A percentile compares a stretch with the other conserved stretches of the same genome.
phyloP scores from a whole-genome alignment of 371 early-diverging fungal species.

The Phascolomyces articulosus region DNA sequence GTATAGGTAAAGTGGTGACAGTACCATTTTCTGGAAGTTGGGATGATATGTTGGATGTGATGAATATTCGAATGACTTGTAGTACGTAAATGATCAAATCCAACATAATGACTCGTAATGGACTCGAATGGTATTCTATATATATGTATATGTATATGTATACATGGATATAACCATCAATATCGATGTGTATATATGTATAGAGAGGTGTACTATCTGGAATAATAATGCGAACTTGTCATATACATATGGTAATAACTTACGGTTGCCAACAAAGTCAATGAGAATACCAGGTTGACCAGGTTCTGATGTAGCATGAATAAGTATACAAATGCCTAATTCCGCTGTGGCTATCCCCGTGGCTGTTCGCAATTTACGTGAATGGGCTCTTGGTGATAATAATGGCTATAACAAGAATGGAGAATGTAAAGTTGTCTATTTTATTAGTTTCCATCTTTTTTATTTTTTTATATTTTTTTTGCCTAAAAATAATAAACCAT shows the following conservation, averaged over 20 bases:
- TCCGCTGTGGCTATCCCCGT: conserved; percentile 30
- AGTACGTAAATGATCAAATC: conserved; percentile 37
- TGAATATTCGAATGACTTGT: conserved; percentile 40
- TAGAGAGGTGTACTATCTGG: background rate
- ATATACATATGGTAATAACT: background rate
- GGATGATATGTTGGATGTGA: conserved; percentile 41
- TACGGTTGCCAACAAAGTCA: conserved; percentile 52
- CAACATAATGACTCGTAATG: conserved; percentile 27
- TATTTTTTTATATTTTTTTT: too few species aligned
- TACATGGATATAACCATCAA: too few species aligned
- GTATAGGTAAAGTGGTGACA: conserved; percentile 27
- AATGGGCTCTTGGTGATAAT: conserved; percentile 28
- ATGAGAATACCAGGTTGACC: conserved; percentile 48
- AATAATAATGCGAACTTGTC: background rate
- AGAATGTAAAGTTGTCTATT: background rate
- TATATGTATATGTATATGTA: too few species aligned
- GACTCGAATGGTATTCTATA: conserved; percentile 35
- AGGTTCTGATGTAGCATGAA: conserved; percentile 39
- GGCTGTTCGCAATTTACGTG: conserved; percentile 38
- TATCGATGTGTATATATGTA: background rate
- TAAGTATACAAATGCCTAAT: conserved; percentile 30
- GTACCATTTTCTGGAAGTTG: conserved; percentile 31
- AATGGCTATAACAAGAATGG: background rate
- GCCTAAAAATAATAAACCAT: too few species aligned
- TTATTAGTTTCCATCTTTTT: too few species aligned